Evolutionary conservation across 768 basidiomycete species (phyloP), one percentile per base, ranked within the genome.

Genomic region (Suillus alpinus): DNA sequence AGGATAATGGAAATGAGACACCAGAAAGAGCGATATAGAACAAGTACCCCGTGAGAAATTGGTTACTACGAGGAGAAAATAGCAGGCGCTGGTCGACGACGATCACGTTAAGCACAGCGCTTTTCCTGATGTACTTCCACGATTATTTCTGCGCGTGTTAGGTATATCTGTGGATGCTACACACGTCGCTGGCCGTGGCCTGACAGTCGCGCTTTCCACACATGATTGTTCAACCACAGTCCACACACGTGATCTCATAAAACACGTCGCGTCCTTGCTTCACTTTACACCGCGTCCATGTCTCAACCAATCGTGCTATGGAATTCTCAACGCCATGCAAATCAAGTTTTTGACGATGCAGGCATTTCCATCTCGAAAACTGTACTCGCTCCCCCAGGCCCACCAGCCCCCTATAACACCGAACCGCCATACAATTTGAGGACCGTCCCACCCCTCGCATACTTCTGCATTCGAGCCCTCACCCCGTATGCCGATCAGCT

Each of bases 371-470:
- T 69, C 47, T 39, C 55, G n/a, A 65, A 65, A 43, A 60, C 49
- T n/a, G 43, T 63, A 26, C 57, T 68, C 10, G 36, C 68, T 5
- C 53, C 59, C 1, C 58, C 58, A 20, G 60, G 39, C 20, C 53
- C 37, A 16, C 46, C 56, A 26, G 52, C 47, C 2, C 47, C 49
- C 9, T 63, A 58, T 47, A 18, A 46, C 44, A n/a, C 12, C n/a
- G 29, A 49, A 14, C 36, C 46, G 9, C 41, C 40, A 18, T 37
- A 49, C 12, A 51, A 44, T 29, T 31, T 26, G 20, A 60, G 63
- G 41, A 46, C 56, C 39, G 69, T 84, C 44, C 87, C 86, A 0
- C 80, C 87, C 3, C 80, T 91, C 46, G 65, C 78, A 36, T 77
- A 77, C 59, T 74, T 87, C 59, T 87, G 85, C 65, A 66, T 89